Base-by-base conservation (phyloP, 768 basidiomycete genomes). In the Crassisporium funariophilum region DNA sequence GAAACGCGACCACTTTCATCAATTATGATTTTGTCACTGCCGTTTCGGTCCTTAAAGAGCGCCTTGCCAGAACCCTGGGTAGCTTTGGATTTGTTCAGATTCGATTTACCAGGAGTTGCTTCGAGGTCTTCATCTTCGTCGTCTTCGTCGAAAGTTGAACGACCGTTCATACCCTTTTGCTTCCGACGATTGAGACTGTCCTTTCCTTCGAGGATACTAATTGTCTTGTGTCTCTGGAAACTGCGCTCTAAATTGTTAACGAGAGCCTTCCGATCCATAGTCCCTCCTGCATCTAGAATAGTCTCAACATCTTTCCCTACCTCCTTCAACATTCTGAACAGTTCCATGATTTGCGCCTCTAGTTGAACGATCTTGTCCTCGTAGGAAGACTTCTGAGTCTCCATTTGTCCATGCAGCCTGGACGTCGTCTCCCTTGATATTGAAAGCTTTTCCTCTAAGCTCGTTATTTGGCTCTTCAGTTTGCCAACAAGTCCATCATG, bases 251-350 rank as follows among this genome's bases (percentile, higher is more conserved):
- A 73, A 15, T 81, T 80, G 25, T 86, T 79, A 5, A 97, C 84
- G 31, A 98, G 77, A 13, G 83, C 76, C 67, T 86, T 86, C 49
- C 92, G 78, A 59, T 95, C 88, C 81, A 93, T 82, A 6, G 75
- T 77, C 39, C 74, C 78, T 34, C 78, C 78, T 19, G 71, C 75
- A 63, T 85, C 88, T 15, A 89, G 69, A 49, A 94, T 82, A 50
- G 77, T 79, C 46, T 90, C 87, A 27, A 91, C 79, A 11, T 87
- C 86, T 46, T 79, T 82, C 12, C 87, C 84, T 25, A 88, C 79
- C 58, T 95, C 90, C 62, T 84, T 89, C 44, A 98, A 74, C 92
- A 97, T 95, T 55, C 87, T 78, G 72, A 95, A 98, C 13, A 98
- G 68, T 62, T 97, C 94, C 77, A 89, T 82, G 50, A 95, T 95